Evolutionary conservation across 441 rosid genomes (phyloP).

Genomic region (Bocquillonia castaneifolia): DNA sequence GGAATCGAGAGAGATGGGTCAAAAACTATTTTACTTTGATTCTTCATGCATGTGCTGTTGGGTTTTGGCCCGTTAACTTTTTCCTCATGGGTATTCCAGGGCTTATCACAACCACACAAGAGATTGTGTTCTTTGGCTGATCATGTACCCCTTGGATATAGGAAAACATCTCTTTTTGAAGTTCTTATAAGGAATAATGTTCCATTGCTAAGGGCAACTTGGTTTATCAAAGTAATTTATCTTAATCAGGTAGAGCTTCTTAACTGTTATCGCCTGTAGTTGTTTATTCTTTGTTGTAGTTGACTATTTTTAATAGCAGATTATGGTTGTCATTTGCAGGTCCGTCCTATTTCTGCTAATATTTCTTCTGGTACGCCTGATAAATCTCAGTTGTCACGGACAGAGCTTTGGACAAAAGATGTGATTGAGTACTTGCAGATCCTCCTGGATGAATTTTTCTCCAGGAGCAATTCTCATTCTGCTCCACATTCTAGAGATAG

Average conservation of each 20-base stretch:
- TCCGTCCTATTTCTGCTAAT: constrained; percentile 57
- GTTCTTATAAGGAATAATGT: constrained; percentile 92
- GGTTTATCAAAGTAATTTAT: constrained; percentile 94
- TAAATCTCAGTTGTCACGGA: constrained; percentile 64
- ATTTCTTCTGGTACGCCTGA: constrained; percentile 68
- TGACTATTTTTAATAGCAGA: constrained; percentile 19
- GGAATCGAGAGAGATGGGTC: neutral
- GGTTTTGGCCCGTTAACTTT: neutral
- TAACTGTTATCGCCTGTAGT: constrained; percentile 1
- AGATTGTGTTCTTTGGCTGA: constrained; percentile 80
- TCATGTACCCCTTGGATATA: constrained; percentile 81
- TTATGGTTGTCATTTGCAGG: constrained; percentile 52
- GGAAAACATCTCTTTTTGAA: constrained; percentile 75
- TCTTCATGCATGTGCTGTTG: too few relatives aligned
- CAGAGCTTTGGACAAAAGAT: constrained; percentile 98
- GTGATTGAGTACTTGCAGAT: constrained; percentile 82
- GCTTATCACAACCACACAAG: constrained; percentile 88
- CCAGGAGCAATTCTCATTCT: constrained; percentile 57
- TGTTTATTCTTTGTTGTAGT: constrained; percentile 2
- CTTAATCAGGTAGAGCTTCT: constrained; percentile 78
- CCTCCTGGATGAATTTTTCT: constrained; percentile 74
- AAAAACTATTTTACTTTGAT: too few relatives aligned
- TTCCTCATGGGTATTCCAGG: constrained; percentile 41
- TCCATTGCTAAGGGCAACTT: constrained; percentile 92
- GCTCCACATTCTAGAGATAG: constrained; percentile 62